Evolutionary conservation across 495 filamentous ascomycete species (phyloP), one percentile per base, ranked within the genome.

Genomic region (Podospora pseudocomata): DNA sequence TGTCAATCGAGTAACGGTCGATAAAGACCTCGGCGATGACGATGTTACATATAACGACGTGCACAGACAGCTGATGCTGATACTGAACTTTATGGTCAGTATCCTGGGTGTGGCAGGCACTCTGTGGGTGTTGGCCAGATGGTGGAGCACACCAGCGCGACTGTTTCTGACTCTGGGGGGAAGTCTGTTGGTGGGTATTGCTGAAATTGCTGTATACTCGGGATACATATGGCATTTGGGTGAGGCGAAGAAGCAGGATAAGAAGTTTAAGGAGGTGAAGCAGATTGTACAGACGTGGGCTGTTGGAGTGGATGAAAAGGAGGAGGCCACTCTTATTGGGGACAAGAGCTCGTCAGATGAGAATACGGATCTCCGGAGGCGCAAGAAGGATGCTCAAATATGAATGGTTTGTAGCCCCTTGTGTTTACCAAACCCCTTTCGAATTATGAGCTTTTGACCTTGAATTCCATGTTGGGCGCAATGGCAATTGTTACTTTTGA

Each of bases 191-290:
- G 92, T 97, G 26, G 93, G 89, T 3, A 81, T 96, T 59, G 94
- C 93, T 4, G 95, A 99, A 77, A 89, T 95, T 11, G 88, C 89
- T 26, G 87, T 98, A 53, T 97, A 98, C 78, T 87, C 86, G 13
- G 92, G 92, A 6, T 99, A 97, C 80, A 78, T 96, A 56, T 84
- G 89, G 80, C 88, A 93, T 74, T 79, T 97, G 30, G 85, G 88
- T 30, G 83, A 91, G 74, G 92, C 92, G 0, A 89, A 90, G 71
- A 82, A 79, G 56, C 85, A 82, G 66, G 90, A 92, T 71, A 86
- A 82, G 77, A 84, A 80, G 55, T 75, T 86, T 63, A 86, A 82
- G 66, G 93, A 96, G 79, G 78, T 85, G 65, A 96, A 94, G 76
- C 82, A 89, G 65, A 81, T 92, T 20, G 77, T 90, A 20, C 83